phyloP scores from a whole-genome alignment of 176 grass and related monocot genomes.

The Neostapfia colusana region DNA sequence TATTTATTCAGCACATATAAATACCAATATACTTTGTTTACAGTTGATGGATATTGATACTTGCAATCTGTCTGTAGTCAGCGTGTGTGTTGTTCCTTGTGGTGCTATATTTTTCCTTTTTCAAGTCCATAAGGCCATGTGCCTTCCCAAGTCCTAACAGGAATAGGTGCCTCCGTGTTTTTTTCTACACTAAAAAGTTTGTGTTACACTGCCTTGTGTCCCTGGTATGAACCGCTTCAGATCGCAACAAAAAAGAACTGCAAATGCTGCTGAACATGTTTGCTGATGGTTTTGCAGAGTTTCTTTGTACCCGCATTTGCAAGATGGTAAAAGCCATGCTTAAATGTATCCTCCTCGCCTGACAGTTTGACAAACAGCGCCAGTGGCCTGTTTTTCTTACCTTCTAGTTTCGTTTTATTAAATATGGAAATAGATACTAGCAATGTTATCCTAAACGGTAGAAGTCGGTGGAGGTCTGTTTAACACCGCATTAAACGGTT shows the following conservation, averaged over 20 bases:
- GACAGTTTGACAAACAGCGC: neutral
- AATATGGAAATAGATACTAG: no score
- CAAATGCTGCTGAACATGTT: neutral
- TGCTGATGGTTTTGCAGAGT: neutral
- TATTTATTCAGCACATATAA: neutral
- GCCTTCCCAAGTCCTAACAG: no score
- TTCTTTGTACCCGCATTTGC: neutral
- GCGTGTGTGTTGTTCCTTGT: neutral
- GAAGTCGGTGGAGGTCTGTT: no score
- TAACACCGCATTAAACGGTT: no score
- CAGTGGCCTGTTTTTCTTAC: neutral
- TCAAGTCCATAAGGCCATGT: no score
- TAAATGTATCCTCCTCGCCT: neutral
- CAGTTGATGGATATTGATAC: neutral
- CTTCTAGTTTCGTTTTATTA: neutral
- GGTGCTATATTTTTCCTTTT: neutral
- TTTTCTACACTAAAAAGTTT: no score
- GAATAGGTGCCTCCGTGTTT: no score
- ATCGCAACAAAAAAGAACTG: neutral
- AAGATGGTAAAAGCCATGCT: neutral
- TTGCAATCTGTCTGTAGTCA: neutral
- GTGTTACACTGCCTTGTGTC: no score
- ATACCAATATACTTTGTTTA: neutral
- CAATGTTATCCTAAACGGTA: no score
- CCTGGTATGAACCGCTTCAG: neutral